Evolutionary conservation across 768 basidiomycete genomes (phyloP).

Genomic region (Serendipita sp.): DNA sequence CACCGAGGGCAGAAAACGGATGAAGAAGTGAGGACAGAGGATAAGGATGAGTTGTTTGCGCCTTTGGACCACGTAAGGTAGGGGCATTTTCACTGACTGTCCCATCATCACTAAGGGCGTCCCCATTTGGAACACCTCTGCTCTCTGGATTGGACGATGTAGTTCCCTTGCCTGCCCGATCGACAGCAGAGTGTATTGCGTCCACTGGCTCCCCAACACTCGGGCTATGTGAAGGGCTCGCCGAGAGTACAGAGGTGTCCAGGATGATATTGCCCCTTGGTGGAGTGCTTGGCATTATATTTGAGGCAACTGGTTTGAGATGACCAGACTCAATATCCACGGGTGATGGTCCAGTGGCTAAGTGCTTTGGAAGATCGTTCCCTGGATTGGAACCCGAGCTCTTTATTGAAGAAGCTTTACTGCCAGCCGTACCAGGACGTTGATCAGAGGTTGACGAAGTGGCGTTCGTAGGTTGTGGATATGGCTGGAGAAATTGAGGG

Average conservation of each 20-base stretch:
- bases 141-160: not conserved
- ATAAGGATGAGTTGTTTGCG: not conserved
- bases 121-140: too few species aligned
- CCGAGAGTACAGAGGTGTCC: not conserved
- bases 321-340: not conserved
- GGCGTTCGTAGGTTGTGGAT: not conserved
- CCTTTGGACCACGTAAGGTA: not conserved
- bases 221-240: not conserved
- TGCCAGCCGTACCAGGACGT: not conserved
- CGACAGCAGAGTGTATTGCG: not conserved
- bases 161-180: not conserved
- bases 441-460: not conserved
- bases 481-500: not conserved
- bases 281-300: too few species aligned
- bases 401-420: not conserved
- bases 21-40: not conserved
- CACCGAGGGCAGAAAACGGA: not conserved
- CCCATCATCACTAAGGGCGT: too few species aligned
- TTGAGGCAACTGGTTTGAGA: not conserved
- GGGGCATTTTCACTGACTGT: not conserved
- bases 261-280: not conserved
- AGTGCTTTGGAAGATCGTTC: not conserved
- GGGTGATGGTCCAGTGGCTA: not conserved
- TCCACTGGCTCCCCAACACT: not conserved
- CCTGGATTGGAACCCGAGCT: not conserved